These are phyloP conservation scores for Talaromyces funiculosus DNA, from an alignment of 2,329 filamentous ascomycete genomes.

Conservation along the genomic window DNA sequence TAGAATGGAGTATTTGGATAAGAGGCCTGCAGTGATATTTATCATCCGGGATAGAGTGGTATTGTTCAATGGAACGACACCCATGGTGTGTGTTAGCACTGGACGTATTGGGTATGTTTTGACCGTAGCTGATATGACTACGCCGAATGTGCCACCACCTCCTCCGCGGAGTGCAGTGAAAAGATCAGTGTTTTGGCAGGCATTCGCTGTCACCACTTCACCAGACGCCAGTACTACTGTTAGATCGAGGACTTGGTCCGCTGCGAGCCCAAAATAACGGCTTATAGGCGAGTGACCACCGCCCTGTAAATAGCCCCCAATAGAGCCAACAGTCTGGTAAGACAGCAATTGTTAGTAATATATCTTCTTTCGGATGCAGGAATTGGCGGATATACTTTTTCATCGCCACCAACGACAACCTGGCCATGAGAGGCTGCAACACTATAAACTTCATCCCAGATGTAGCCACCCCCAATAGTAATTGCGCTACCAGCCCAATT, in stretches of 20 bases:
- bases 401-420: conserved; percentile 51
- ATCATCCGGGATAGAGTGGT: conserved; percentile 60
- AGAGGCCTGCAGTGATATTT: conserved; percentile 48
- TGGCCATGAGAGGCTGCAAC: conserved; percentile 41
- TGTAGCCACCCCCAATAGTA: conserved; percentile 1
- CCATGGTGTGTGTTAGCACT: conserved; percentile 48
- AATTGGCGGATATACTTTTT: neutral
- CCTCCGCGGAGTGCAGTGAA: conserved; percentile 50
- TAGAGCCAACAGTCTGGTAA: conserved; percentile 52
- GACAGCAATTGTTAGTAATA: conserved; percentile 15
- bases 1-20: conserved; percentile 40
- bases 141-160: conserved; percentile 47
- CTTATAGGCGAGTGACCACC: conserved; percentile 54
- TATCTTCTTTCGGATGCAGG: neutral
- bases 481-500: conserved; percentile 3
- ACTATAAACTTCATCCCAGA: conserved; percentile 1
- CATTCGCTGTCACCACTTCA: conserved; percentile 40
- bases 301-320: conserved; percentile 57
- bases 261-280: conserved; percentile 50
- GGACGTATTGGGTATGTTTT: conserved; percentile 52
- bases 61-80: conserved; percentile 45
- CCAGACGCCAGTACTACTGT: conserved; percentile 53
- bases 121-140: conserved; percentile 42
- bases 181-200: conserved; percentile 29
- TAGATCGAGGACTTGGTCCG: conserved; percentile 54